These are phyloP conservation scores for Taxillus chinensis DNA, from an alignment of 164 flowering plant species.

Conservation along the genomic window DNA sequence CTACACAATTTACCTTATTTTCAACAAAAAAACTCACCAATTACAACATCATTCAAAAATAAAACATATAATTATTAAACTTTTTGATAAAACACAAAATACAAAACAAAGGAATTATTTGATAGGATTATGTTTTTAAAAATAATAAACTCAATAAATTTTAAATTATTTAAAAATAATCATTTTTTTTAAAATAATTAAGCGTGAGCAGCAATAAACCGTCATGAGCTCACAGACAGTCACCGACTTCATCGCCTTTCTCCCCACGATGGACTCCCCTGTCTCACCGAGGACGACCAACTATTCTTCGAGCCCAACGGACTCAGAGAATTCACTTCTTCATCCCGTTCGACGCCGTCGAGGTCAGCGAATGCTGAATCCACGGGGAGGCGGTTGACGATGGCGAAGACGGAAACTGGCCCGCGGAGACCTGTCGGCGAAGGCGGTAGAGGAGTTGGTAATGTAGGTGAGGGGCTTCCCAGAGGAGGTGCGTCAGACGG, in stretches of 20 bases:
- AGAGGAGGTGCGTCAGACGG: constrained; percentile 59
- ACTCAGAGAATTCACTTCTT: neutral
- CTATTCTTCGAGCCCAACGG: neutral
- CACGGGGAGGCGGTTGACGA: constrained; percentile 9
- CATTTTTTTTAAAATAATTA: no score
- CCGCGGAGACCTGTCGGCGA: constrained; percentile 15
- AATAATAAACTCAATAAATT: no score
- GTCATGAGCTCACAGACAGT: constrained; percentile 3
- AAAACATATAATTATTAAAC: no score
- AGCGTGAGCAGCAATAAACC: no score
- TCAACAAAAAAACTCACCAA: no score
- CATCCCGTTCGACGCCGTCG: constrained; percentile 18
- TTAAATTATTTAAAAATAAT: no score
- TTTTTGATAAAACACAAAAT: no score
- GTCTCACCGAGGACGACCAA: neutral
- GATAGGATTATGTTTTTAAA: no score
- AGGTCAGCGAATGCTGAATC: constrained; percentile 43
- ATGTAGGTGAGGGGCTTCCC: constrained; percentile 54
- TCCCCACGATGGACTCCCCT: neutral
- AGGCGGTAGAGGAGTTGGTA: constrained; percentile 13
- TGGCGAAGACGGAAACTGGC: constrained; percentile 12
- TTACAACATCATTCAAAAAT: no score
- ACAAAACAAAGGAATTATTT: no score
- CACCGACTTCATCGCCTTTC: neutral
- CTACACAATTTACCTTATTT: no score